Evolutionary conservation across 2,329 filamentous ascomycete species (phyloP).

Genomic region (Podosphaera xanthii): DNA sequence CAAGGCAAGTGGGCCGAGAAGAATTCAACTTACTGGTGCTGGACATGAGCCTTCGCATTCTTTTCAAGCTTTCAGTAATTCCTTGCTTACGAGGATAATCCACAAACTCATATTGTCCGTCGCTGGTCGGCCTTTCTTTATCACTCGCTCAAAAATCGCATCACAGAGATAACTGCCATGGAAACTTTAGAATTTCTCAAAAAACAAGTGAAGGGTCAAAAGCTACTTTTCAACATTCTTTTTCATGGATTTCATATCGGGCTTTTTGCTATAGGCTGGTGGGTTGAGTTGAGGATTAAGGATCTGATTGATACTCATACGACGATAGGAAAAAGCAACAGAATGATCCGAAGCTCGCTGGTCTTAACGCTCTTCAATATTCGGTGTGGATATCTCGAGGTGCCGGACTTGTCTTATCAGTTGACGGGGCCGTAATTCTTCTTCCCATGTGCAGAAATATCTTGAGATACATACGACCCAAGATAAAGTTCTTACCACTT

Average conservation of each 20-base stretch:
- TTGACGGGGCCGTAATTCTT: conserved; percentile 72
- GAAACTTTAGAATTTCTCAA: conserved; percentile 16
- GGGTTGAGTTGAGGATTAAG: conserved; percentile 17
- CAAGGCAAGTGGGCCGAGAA: no score
- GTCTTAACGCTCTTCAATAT: conserved; percentile 58
- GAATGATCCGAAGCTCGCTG: conserved; percentile 41
- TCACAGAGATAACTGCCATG: background rate
- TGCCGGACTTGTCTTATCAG: conserved; percentile 62
- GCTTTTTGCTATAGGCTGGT: conserved; percentile 76
- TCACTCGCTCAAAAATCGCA: background rate
- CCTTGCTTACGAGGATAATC: no score
- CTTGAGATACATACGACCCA: conserved; percentile 64
- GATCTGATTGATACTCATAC: conserved; percentile 3
- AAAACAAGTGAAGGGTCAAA: conserved; percentile 45
- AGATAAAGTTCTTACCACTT: conserved; percentile 70
- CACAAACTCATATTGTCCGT: background rate
- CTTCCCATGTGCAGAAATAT: conserved; percentile 88
- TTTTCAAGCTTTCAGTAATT: no score
- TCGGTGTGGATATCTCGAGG: conserved; percentile 95
- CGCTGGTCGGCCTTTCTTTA: background rate
- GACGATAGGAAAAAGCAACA: conserved; percentile 53
- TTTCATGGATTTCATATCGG: conserved; percentile 63
- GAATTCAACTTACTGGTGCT: no score
- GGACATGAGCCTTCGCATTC: no score
- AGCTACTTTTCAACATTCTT: conserved; percentile 56